A percentile compares a stretch with the other conserved stretches of the same genome.
Conservation (phyloP, 768 basidiomycete species). For the Boletellus sp. region DNA sequence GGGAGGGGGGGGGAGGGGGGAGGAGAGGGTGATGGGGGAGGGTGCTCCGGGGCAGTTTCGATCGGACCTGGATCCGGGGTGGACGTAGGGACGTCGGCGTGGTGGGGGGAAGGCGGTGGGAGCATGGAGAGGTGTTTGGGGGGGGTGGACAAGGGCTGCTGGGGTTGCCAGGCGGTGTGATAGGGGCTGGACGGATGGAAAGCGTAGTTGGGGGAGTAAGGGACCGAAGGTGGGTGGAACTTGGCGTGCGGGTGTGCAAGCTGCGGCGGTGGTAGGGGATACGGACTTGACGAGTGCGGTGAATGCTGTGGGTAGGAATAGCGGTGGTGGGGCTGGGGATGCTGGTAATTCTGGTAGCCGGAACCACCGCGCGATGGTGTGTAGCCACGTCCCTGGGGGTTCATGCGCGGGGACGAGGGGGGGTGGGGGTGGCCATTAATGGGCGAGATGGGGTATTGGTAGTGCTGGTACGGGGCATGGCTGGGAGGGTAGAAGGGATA, state of each 20-base stretch:
- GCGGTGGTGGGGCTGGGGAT: slow-evolving; percentile 30
- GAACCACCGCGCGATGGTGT: slow-evolving; percentile 37
- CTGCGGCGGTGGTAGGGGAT: slow-evolving; percentile 14
- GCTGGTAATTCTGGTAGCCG: slow-evolving; percentile 37
- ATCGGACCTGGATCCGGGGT: slow-evolving; percentile 3
- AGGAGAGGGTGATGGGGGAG: slow-evolving; percentile 17
- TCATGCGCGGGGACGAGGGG: slow-evolving; percentile 37
- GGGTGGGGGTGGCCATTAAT: slow-evolving; percentile 38
- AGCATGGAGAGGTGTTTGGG: slow-evolving; percentile 64
- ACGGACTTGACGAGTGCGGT: slow-evolving; percentile 28
- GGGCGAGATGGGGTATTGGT: slow-evolving; percentile 40
- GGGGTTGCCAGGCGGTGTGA: slow-evolving; percentile 43
- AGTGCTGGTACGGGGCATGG: slow-evolving; percentile 30
- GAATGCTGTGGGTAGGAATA: slow-evolving; percentile 30
- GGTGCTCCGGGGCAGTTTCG: neutral
- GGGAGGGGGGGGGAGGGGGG: slow-evolving; percentile 3
- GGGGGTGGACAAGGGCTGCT: slow-evolving; percentile 51
- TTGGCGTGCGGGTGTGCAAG: slow-evolving; percentile 32
- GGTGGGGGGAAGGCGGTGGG: slow-evolving; percentile 18
- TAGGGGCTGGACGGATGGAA: slow-evolving; percentile 29
- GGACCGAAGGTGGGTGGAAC: slow-evolving; percentile 25
- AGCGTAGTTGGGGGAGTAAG: slow-evolving; percentile 30
- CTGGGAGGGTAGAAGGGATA: slow-evolving; percentile 35
- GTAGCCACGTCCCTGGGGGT: slow-evolving; percentile 33
- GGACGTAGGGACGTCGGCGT: neutral